Evolutionary conservation across 179 eudicot genomes (phyloP).

Genomic region (Silene coronaria): DNA sequence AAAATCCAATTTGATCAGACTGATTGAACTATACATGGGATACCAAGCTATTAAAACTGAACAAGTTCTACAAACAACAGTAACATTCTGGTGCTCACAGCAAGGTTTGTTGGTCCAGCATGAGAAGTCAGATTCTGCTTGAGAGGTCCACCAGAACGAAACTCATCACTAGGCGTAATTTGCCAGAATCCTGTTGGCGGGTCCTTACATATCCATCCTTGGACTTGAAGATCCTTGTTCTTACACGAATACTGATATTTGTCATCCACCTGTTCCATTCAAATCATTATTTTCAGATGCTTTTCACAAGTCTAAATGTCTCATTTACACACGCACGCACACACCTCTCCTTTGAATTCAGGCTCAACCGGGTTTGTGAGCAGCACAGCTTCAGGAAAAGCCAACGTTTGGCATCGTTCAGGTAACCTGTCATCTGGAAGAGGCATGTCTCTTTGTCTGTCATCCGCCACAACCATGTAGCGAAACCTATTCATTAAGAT

Average conservation of each 20-base stretch:
- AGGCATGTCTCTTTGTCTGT: slow-evolving; percentile 74
- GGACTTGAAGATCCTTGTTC: slow-evolving; percentile 70
- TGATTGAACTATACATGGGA: neutral
- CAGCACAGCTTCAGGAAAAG: slow-evolving; percentile 79
- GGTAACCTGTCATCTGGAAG: slow-evolving; percentile 81
- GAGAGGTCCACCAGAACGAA: slow-evolving; percentile 81
- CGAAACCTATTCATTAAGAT: slow-evolving; percentile 36
- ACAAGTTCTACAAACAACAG: neutral
- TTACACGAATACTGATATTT: slow-evolving; percentile 88
- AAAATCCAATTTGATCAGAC: neutral
- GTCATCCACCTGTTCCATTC: slow-evolving; percentile 70
- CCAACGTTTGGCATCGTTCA: slow-evolving; percentile 59
- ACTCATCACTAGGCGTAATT: slow-evolving; percentile 85
- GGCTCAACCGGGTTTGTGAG: slow-evolving; percentile 72
- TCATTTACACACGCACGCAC: no score
- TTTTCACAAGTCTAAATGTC: no score
- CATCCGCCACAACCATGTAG: slow-evolving; percentile 79
- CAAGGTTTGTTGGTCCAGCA: slow-evolving; percentile 76
- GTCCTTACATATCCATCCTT: slow-evolving; percentile 78
- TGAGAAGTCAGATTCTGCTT: slow-evolving; percentile 93
- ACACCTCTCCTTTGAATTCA: slow-evolving; percentile 75
- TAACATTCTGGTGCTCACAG: slow-evolving; percentile 30
- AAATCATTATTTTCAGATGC: neutral
- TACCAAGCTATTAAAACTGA: neutral
- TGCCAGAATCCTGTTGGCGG: slow-evolving; percentile 95